Evolutionary conservation across 139 green algal genomes (phyloP), one percentile per base, ranked within the genome.

Genomic region (Micromonas pusilla): DNA sequence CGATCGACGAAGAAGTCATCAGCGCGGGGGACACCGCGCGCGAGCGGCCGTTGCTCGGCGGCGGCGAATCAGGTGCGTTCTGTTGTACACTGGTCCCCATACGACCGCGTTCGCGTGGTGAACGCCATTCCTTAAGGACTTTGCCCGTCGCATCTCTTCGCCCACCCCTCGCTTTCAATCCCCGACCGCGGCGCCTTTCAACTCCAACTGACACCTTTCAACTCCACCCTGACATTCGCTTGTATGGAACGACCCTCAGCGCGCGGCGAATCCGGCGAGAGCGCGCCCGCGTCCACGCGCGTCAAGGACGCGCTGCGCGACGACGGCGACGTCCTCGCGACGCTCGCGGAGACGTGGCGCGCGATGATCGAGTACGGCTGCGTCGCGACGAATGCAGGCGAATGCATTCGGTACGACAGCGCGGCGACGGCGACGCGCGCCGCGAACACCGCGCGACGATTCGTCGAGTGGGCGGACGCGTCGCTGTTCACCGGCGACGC

Each of bases 281-380:
- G n/a, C n/a, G 64, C 3, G 75, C 45, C 45, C 2, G 65, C 37
- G 9, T 54, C 74, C 9, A 79, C 57, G 57, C 57, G 78, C 19
- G 64, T 98, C 26, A 97, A 98, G 85, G 94, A 98, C 77, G 84
- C 86, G 60, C 97, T 98, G 93, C 86, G 94, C 2, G 92, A 96
- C 70, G 82, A 85, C n/a, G 92, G 88, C 66, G 86, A 21, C 23
- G 9, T 75, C 3, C 38, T 97, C 13, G 62, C 20, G 1, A 89
- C 93, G 31, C 70, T 98, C 30, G 86, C 88, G 1, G 83, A 80
- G 1, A 85, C 91, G 2, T 97, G 89, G 88, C 90, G 84, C 66
- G 66, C 81, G 6, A 79, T 96, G 52, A 83, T 91, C 28, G 82
- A n/a, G n/a, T n/a, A n/a, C n/a, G n/a, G n/a, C n/a, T n/a, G n/a